Conservation (phyloP, 768 basidiomycete genomes). For the Agaricus bisporus region DNA sequence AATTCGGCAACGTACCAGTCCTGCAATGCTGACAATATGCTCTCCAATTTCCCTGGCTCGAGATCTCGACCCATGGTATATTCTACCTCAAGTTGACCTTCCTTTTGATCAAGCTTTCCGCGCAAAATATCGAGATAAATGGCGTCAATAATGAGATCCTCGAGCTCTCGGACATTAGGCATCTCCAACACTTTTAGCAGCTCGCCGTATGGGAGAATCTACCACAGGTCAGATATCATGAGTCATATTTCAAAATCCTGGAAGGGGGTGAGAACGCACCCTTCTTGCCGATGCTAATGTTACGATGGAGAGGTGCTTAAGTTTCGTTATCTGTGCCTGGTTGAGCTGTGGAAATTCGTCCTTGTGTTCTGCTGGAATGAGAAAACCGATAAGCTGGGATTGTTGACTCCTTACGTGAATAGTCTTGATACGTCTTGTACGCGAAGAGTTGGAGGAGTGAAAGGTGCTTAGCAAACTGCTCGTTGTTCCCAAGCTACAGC, state of each 20-base stretch:
- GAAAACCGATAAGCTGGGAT: not conserved
- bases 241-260: not conserved
- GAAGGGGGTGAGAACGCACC: conserved; percentile 36
- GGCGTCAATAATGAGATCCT: conserved; percentile 95
- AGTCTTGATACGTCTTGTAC: conserved; percentile 83
- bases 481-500: conserved; percentile 56
- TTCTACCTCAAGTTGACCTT: conserved; percentile 85
- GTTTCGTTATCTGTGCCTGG: conserved; percentile 70
- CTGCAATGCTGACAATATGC: conserved; percentile 53
- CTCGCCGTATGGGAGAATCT: conserved; percentile 80
- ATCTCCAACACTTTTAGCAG: conserved; percentile 70
- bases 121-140: conserved; percentile 88
- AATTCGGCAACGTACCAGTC: conserved; percentile 46
- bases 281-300: conserved; percentile 73
- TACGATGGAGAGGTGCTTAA: conserved; percentile 91
- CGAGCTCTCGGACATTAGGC: conserved; percentile 78
- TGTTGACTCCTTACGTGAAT: conserved; percentile 48
- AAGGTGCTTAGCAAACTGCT: conserved; percentile 56
- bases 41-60: conserved; percentile 63
- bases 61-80: conserved; percentile 91
- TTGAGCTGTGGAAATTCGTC: conserved; percentile 62
- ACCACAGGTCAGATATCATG: conserved; percentile 1
- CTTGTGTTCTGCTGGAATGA: conserved; percentile 49
- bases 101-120: conserved; percentile 91
- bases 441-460: conserved; percentile 81